These are phyloP conservation scores for Exophiala sideris DNA, from an alignment of 2,329 filamentous ascomycete genomes.

Conservation along the genomic window DNA sequence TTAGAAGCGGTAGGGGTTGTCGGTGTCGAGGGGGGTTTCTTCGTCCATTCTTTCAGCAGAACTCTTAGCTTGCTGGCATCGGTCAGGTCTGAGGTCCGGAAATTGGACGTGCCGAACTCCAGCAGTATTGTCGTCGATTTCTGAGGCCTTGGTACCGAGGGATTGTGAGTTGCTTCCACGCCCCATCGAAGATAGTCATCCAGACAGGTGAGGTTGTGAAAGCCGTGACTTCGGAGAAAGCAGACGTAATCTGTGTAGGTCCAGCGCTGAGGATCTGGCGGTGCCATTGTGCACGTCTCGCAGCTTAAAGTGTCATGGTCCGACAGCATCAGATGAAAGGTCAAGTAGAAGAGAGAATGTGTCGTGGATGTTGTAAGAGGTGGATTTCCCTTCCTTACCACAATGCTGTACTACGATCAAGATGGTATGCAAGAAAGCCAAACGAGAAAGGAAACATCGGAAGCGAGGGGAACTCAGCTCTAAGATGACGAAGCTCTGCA, in stretches of 20 bases:
- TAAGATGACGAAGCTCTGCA: not conserved
- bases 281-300: conserved; percentile 24
- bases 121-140: conserved; percentile 19
- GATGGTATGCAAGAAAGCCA: conserved; percentile 1
- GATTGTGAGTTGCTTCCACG: conserved; percentile 10
- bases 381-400: too few relatives aligned
- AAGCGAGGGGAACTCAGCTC: conserved; percentile 1
- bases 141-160: conserved; percentile 18
- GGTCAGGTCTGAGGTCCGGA: conserved; percentile 24
- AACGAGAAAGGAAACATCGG: not conserved
- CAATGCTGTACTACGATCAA: not conserved
- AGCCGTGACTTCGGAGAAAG: conserved; percentile 25
- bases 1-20: conserved; percentile 9
- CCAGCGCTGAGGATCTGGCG: conserved; percentile 24
- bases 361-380: not conserved
- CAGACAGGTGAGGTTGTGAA: conserved; percentile 24
- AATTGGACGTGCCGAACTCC: conserved; percentile 20
- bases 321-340: conserved; percentile 16
- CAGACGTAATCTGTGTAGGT: conserved; percentile 27
- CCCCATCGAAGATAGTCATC: conserved; percentile 26
- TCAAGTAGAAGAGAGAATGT: not conserved
- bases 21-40: conserved; percentile 11
- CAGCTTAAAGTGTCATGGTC: conserved; percentile 10
- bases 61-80: conserved; percentile 23
- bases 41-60: conserved; percentile 25